Base-by-base conservation (phyloP, 140 eudicot genomes). In the Stevia rebaudiana region DNA sequence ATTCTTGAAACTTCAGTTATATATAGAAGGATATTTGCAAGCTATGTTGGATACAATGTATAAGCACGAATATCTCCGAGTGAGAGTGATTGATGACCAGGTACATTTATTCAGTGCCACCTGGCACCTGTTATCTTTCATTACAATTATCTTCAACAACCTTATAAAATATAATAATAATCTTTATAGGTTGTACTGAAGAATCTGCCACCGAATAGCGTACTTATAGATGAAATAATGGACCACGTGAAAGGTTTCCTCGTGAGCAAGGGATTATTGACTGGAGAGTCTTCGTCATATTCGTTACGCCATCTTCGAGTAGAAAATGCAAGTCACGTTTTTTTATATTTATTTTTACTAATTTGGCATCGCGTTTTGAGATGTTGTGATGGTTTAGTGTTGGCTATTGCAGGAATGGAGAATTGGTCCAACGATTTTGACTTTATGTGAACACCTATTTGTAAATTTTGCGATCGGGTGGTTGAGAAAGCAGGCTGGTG, bases 21-120 rank as follows among this genome's bases (percentile, higher is more conserved):
- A 88, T 49, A 81, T 92, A 62, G 98, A 92, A 83, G 96, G 98
- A 63, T 92, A 92, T 74, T 68, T 92, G 76, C 98, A 92, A 83
- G 98, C 98, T 13, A 83, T 92, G 96, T 67, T 92, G 90, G 98
- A 92, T 79, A 75, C 98, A 13, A 75, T 81, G 43, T 92, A 92
- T 74, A 88, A 88, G 68, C 97, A 92, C 59, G 98, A 92, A 71
- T 92, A 92, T 81, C 95, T 92, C 44, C 78, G 94, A 78, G 98
- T 92, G 72, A 79, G 90, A 80, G 96, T 92, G 59, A 62, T 85
- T 50, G 98, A 92, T 70, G 83, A 92, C 79, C 96, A 92, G 98
- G 98, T 88, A 74, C 51, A 17, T 25, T 69, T 40, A 2, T 64
- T 66, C 9, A 40, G n/a, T 37, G 24, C 61, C 41, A 28, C 22